Percentiles rank a stretch among this genome's conserved stretches.
Conservation (phyloP, 2,329 filamentous ascomycete genomes). For the Trichoderma sp. region DNA sequence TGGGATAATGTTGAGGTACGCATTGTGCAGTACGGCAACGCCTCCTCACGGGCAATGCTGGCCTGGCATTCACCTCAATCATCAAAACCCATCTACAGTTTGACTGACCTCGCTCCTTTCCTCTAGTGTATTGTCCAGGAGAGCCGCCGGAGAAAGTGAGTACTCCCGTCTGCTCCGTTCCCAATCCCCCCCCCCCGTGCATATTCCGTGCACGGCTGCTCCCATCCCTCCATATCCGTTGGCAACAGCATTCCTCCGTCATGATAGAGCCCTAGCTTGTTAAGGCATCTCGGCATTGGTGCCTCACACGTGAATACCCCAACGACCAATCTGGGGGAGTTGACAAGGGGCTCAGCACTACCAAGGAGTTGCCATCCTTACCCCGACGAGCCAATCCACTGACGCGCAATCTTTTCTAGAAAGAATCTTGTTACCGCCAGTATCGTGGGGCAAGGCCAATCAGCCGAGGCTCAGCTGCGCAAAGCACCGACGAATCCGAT, state of each 20-base stretch:
- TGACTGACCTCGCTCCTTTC: slow-evolving; percentile 11
- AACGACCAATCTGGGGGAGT: background rate
- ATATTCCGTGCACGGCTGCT: background rate
- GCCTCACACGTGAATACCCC: background rate
- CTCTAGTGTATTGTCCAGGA: slow-evolving; percentile 65
- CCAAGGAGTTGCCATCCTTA: background rate
- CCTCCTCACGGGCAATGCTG: background rate
- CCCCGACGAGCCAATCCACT: slow-evolving; percentile 10
- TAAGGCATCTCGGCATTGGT: background rate
- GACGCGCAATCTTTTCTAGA: slow-evolving; percentile 29
- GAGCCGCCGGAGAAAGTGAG: slow-evolving; percentile 82
- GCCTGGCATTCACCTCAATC: background rate
- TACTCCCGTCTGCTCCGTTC: slow-evolving; percentile 26
- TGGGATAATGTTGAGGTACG: slow-evolving; percentile 68
- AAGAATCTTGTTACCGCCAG: slow-evolving; percentile 43
- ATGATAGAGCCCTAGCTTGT: background rate
- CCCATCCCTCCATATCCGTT: background rate
- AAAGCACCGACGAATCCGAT: slow-evolving; percentile 34
- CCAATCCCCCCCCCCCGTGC: background rate
- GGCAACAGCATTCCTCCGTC: background rate
- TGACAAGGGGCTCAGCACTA: background rate
- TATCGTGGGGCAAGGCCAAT: slow-evolving; percentile 33
- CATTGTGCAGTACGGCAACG: background rate
- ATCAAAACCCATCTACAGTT: background rate
- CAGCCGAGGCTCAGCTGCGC: slow-evolving; percentile 46